Conservation (phyloP, 2,329 filamentous ascomycete genomes). For the Trichoderma cornu-damae region DNA sequence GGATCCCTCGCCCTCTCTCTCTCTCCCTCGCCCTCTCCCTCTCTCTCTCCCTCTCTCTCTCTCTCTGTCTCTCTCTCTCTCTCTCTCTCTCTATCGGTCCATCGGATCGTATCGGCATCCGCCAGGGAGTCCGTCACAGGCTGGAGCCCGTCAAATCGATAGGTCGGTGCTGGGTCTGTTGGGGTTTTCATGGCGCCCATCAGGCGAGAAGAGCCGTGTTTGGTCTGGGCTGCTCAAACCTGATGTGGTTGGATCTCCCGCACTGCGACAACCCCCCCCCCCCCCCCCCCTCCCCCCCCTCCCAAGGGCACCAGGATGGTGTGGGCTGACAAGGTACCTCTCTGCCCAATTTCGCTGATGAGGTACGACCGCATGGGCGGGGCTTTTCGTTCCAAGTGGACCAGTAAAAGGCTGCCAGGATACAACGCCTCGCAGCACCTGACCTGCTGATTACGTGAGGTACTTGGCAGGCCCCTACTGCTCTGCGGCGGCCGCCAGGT, state of each 20-base stretch:
- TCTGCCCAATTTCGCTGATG: constrained; percentile 1
- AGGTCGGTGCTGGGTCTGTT: constrained; percentile 18
- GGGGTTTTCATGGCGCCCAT: constrained; percentile 19
- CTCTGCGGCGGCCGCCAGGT: neutral
- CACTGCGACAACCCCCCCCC: constrained; percentile 8
- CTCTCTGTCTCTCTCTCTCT: neutral
- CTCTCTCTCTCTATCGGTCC: constrained; percentile 13
- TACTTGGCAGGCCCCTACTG: neutral
- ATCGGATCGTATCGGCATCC: constrained; percentile 20
- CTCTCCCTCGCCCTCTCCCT: constrained; percentile 5
- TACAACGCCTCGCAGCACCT: constrained; percentile 10
- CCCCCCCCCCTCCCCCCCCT: too few species aligned
- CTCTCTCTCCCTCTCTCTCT: constrained; percentile 5
- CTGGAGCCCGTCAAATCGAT: constrained; percentile 21
- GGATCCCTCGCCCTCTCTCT: neutral
- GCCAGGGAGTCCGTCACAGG: constrained; percentile 22
- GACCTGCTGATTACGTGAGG: constrained; percentile 14
- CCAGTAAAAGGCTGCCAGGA: constrained; percentile 14
- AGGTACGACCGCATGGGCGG: constrained; percentile 8
- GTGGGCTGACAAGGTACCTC: constrained; percentile 12
- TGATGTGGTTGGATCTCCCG: constrained; percentile 19
- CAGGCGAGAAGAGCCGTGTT: constrained; percentile 16
- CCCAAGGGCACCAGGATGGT: neutral
- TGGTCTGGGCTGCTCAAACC: constrained; percentile 13
- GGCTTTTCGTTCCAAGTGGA: constrained; percentile 5